Base-by-base conservation (phyloP, 2,329 filamentous ascomycete species). In the Exophiala bonariae region DNA sequence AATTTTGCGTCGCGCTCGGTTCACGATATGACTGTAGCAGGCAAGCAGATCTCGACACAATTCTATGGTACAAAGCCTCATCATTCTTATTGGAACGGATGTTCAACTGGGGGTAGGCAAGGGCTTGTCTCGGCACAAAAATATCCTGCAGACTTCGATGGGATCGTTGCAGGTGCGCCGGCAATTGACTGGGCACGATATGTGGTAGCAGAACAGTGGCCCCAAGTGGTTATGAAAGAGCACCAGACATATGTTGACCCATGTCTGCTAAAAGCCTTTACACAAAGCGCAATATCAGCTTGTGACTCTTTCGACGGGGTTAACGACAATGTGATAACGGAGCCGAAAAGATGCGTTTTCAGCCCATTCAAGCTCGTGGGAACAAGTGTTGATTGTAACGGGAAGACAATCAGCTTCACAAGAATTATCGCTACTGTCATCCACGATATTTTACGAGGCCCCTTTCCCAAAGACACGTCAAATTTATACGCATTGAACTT, bases 61-160 rank as follows among this genome's bases (percentile, higher is more conserved):
- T 54, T 36, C 43, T 54, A 54, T 30, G 41, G 43, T 9, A 20
- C 14, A 13, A 37, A 26, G 14, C 23, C 36, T 9, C 11, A n/a
- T 3, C 17, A 37, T 19, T 40, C 47, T 6, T 83, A 83, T 61
- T 82, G 75, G 50, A 58, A 75, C 2, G 81, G 81, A 4, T 83
- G 81, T 57, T 82, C 78, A 0, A 76, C 78, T 0, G 81, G 81
- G 5, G 80, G 81, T 1, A 69, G 80, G 0, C 77, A 83, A 65
- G 81, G 78, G 3, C 64, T 80, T 30, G 77, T 77, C 41, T 71
- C 73, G 5, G 72, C 2, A 40, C 59, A 30, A 23, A 32, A 45
- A 8, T 55, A 60, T 30, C 60, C 61, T 0, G 38, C 23, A 2
- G 35, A 52, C n/a, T 63, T 57, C 19, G 58, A 62, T 30, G 61